phyloP scores from a whole-genome alignment of 352 stramenopile genomes.

The Aphanomyces astaci region DNA sequence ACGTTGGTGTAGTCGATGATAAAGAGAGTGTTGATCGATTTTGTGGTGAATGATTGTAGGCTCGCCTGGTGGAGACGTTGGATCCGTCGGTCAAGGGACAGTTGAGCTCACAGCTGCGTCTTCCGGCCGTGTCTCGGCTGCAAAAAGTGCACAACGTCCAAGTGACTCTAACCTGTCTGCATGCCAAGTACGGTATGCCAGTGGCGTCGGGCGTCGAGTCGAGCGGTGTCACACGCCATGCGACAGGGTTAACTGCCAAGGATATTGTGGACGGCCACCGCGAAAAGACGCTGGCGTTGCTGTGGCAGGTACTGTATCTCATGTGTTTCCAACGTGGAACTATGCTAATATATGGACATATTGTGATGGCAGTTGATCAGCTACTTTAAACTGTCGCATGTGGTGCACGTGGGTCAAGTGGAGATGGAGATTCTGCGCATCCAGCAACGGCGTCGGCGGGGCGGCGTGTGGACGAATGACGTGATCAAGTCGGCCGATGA shows the following conservation, averaged over 20 bases:
- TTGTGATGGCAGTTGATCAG: constrained; percentile 35
- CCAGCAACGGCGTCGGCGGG: not conserved
- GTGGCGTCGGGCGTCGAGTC: not conserved
- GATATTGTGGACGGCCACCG: constrained; percentile 95
- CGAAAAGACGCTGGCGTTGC: constrained; percentile 89
- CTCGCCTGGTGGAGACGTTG: constrained; percentile 87
- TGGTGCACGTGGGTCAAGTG: constrained; percentile 40
- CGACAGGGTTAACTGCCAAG: constrained; percentile 64
- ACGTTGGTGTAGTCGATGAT: no score
- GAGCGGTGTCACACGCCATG: not conserved
- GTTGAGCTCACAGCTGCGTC: constrained; percentile 50
- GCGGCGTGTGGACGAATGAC: not conserved
- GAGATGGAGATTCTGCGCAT: constrained; percentile 39
- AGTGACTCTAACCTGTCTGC: constrained; percentile 79
- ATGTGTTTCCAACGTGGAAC: not conserved
- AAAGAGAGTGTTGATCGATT: no score
- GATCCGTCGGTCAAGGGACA: constrained; percentile 28
- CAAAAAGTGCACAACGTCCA: constrained; percentile 97
- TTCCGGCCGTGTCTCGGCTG: constrained; percentile 90
- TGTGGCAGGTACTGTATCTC: constrained; percentile 89
- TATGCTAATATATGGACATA: not conserved
- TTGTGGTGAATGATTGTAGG: not conserved
- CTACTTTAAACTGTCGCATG: constrained; percentile 48
- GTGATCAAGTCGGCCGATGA: not conserved
- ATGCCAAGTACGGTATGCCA: constrained; percentile 54